Evolutionary conservation across 441 rosid species (phyloP).

Genomic region (Viola pubescens): DNA sequence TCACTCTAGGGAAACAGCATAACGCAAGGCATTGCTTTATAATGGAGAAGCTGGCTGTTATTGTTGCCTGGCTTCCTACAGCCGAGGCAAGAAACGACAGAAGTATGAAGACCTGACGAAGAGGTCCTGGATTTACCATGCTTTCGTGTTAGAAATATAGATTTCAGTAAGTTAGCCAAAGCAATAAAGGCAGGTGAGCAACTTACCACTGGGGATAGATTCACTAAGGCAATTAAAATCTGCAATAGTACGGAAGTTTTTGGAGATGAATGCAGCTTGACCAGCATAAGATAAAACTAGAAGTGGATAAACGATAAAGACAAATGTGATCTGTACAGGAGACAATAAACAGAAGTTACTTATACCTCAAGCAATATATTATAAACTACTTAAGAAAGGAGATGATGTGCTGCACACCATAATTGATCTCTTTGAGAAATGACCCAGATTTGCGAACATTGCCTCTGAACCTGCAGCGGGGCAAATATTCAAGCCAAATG

Average conservation of each 20-base stretch:
- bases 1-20: constrained; percentile 54
- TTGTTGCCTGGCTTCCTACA: constrained; percentile 66
- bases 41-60: constrained; percentile 64
- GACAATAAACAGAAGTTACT: constrained; percentile 2
- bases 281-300: constrained; percentile 50
- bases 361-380: not conserved
- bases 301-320: constrained; percentile 44
- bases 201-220: constrained; percentile 42
- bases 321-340: constrained; percentile 42
- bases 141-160: constrained; percentile 15
- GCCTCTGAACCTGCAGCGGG: constrained; percentile 53
- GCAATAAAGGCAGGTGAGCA: constrained; percentile 3
- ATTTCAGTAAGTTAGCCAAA: not conserved
- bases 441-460: constrained; percentile 68
- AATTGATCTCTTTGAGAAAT: constrained; percentile 55
- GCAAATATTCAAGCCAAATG: not conserved
- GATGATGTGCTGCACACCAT: constrained; percentile 29
- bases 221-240: constrained; percentile 40
- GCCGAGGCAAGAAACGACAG: constrained; percentile 52
- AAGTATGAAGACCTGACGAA: constrained; percentile 33
- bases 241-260: constrained; percentile 17
- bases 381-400: not conserved
- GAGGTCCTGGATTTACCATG: constrained; percentile 27
- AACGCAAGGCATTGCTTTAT: constrained; percentile 62
- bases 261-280: constrained; percentile 60